phyloP scores from a whole-genome alignment of 495 filamentous ascomycete species.

The Cryomyces antarcticus region DNA sequence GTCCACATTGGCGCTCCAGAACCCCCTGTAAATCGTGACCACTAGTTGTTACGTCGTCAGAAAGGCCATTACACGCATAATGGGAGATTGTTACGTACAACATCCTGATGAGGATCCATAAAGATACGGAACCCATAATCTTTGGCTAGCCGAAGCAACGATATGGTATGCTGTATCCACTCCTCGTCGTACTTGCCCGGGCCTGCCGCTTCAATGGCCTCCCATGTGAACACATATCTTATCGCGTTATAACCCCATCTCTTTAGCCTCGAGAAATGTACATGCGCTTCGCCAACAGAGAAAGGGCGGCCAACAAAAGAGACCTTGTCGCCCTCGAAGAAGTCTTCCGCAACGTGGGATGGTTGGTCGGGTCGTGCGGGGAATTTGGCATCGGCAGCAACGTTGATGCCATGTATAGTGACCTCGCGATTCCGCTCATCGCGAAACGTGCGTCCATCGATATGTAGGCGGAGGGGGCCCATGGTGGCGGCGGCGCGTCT shows the following conservation, averaged over 20 bases:
- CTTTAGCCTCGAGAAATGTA: conserved; percentile 70
- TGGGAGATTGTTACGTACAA: conserved; percentile 32
- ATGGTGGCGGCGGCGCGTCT: conserved; percentile 3
- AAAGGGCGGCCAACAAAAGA: conserved; percentile 82
- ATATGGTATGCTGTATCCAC: conserved; percentile 79
- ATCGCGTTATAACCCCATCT: conserved; percentile 91
- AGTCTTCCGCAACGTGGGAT: conserved; percentile 55
- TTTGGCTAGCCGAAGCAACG: conserved; percentile 63
- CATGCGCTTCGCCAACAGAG: conserved; percentile 55
- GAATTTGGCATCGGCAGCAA: conserved; percentile 46
- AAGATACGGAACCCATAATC: conserved; percentile 87
- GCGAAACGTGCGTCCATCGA: conserved; percentile 68
- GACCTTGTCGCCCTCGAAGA: conserved; percentile 84
- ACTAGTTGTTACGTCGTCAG: conserved; percentile 26
- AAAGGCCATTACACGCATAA: conserved; percentile 2
- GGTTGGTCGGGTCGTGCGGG: conserved; percentile 62
- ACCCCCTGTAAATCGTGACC: conserved; percentile 84
- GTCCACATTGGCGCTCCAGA: conserved; percentile 98
- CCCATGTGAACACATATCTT: conserved; percentile 94
- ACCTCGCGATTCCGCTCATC: conserved; percentile 48
- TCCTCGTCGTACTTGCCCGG: conserved; percentile 91
- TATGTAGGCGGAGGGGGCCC: conserved; percentile 34
- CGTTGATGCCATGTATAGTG: conserved; percentile 48
- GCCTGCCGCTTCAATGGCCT: conserved; percentile 87
- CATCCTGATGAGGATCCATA: conserved; percentile 96